Evolutionary conservation across 768 basidiomycete species (phyloP).

Genomic region (Termitomyces sp.): DNA sequence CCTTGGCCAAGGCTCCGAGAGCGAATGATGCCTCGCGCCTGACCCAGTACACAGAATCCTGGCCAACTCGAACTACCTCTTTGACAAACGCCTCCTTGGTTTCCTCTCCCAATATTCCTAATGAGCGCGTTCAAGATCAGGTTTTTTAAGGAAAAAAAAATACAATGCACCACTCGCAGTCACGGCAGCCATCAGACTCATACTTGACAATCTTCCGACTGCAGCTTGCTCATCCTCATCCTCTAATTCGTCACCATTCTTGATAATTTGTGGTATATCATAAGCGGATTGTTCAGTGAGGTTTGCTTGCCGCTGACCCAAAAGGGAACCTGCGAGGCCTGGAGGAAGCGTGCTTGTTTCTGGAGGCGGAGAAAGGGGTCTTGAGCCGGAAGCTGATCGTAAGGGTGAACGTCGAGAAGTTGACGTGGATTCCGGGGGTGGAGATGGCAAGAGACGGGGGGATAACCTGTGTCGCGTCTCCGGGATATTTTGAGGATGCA

Average conservation of each 20-base stretch:
- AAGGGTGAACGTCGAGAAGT: neutral
- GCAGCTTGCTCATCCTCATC: slow-evolving; percentile 65
- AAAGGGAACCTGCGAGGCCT: neutral
- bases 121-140: slow-evolving; percentile 4
- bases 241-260: slow-evolving; percentile 22
- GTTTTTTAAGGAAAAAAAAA: slow-evolving; percentile 1
- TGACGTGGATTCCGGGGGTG: slow-evolving; percentile 9
- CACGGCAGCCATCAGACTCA: slow-evolving; percentile 89
- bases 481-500: neutral
- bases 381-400: slow-evolving; percentile 1
- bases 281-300: neutral
- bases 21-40: slow-evolving; percentile 85
- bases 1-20: slow-evolving; percentile 82
- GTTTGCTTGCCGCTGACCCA: neutral
- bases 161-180: slow-evolving; percentile 62
- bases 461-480: neutral
- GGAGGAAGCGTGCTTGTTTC: neutral
- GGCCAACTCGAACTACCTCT: slow-evolving; percentile 65
- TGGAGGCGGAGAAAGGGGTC: slow-evolving; percentile 15
- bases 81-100: slow-evolving; percentile 61
- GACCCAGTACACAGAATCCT: slow-evolving; percentile 71
- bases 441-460: neutral
- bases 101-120: slow-evolving; percentile 51
- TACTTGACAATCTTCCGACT: slow-evolving; percentile 82
- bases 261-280: neutral